Evolutionary conservation across 257 asterid species (phyloP), one percentile per base, ranked within the genome.

Genomic region (Plantago major): DNA sequence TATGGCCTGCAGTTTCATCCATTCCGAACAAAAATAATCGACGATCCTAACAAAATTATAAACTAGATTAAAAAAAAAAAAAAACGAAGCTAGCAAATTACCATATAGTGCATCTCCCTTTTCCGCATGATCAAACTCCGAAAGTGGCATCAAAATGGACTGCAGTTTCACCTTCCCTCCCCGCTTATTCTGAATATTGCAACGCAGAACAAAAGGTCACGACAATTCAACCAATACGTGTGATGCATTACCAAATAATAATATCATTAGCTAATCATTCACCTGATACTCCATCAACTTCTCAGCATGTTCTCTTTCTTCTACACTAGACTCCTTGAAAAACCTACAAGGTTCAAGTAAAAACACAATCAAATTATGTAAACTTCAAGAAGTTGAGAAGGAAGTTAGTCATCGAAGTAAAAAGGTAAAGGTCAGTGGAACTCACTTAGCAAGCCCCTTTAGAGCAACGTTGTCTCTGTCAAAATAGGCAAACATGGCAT

Each of bases 101-200:
- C 96, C 96, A 72, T 83, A 81, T 58, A 85, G 67, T 1, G 95
- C 96, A 69, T 85, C 96, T 46, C 96, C 95, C 26, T 88, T 88
- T n/a, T 85, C 96, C 10, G 71, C 73, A 64, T 88, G 79, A 72
- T 83, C 87, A 54, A 85, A 88, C 66, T 88, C 96, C 0, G 93
- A 71, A 8, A 77, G 81, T 2, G 95, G 96, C 84, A 73, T 83
- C 81, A 77, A 69, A 51, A 88, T 81, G 3, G 88, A 78, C 63
- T 76, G 85, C 74, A 88, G 78, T 79, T 83, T 88, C 60, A 85
- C 95, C 69, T 72, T 83, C 43, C 95, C 96, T 46, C 96, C 87
- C 38, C 90, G 76, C 73, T 74, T 81, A 81, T 83, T 83, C 90
- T 83, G 72, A 11, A 63, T 12, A 44, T 37, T 15, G 19, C 22